phyloP scores from a whole-genome alignment of 345 rosid genomes.

The Hibiscus mutabilis region DNA sequence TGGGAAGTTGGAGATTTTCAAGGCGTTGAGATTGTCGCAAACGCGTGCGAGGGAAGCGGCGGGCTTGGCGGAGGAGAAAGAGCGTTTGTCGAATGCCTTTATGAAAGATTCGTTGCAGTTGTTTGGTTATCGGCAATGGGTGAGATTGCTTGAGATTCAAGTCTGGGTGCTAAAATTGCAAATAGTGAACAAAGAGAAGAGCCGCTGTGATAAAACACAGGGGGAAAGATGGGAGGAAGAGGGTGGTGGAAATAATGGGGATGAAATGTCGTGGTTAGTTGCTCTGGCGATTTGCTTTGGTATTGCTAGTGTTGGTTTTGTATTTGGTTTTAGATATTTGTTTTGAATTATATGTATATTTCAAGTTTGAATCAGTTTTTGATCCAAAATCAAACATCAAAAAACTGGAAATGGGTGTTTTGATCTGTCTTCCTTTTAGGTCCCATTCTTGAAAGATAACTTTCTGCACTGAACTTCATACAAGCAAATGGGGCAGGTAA shows the following conservation, averaged over 20 bases:
- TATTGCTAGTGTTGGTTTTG: constrained; percentile 37
- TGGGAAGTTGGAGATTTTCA: constrained; percentile 41
- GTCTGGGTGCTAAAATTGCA: constrained; percentile 24
- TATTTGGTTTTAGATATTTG: constrained; percentile 25
- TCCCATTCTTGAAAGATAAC: background rate
- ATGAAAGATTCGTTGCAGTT: constrained; percentile 33
- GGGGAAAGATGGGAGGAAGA: background rate
- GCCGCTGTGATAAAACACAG: background rate
- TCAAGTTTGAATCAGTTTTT: background rate
- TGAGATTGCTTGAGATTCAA: constrained; percentile 43
- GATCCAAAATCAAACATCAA: background rate
- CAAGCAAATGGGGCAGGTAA: too few relatives aligned
- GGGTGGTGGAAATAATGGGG: background rate
- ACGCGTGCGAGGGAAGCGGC: constrained; percentile 57
- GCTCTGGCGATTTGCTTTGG: constrained; percentile 43
- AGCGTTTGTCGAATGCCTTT: constrained; percentile 27
- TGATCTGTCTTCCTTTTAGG: background rate
- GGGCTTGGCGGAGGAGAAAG: constrained; percentile 33
- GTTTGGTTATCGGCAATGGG: constrained; percentile 42
- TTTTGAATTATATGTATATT: background rate
- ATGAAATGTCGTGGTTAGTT: constrained; percentile 24
- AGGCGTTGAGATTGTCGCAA: constrained; percentile 57
- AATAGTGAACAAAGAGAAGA: constrained; percentile 2
- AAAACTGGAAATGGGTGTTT: background rate
- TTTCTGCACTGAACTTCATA: background rate